Base-by-base conservation (phyloP, 2,329 filamentous ascomycete species). In the Penicillium sp. region DNA sequence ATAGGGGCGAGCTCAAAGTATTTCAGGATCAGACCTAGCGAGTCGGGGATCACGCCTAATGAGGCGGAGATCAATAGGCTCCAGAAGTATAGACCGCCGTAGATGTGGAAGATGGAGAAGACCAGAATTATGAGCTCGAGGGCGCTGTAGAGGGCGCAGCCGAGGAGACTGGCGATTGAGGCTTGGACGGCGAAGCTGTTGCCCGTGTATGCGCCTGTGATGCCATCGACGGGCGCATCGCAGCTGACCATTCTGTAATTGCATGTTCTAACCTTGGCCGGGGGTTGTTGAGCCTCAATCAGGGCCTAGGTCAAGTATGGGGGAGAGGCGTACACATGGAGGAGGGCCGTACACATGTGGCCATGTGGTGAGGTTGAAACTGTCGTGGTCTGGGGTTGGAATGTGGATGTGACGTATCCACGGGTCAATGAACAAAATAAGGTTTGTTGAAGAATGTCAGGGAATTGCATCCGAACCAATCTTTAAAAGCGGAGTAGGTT, bases 71-170 rank as follows among this genome's bases (percentile, higher is more conserved):
- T 33, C 11, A 62, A 33, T 0, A 62, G 47, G 31, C 54, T 55
- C 59, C 59, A 62, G 37, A 60, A 61, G 43, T 61, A 61, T 4
- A 61, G 51, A 14, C 59, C 57, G 10, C 22, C 33, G 37, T 62
- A 60, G 33, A 11, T 14, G 14, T 49, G 37, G 39, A 62, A 62
- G 22, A 46, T 52, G 2, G 44, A 31, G 43, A 60, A 60, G 16
- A 62, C 42, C 1, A 62, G 52, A 14, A 60, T 13, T 26, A 57
- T 52, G 19, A 62, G 47, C n/a, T 62, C 59, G 16, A 60, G 7
- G 21, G 54, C 54, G 22, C 49, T 57, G 49, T 62, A 62, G 2
- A 62, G 24, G n/a, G 59, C 54, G 31, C 56, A 51, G 9, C 53
- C 50, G 16, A 61, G 50, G 14, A 61, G 50, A 31, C 56, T 58